phyloP scores from a whole-genome alignment of 768 basidiomycete species.

The Kwoniella botswanensis region DNA sequence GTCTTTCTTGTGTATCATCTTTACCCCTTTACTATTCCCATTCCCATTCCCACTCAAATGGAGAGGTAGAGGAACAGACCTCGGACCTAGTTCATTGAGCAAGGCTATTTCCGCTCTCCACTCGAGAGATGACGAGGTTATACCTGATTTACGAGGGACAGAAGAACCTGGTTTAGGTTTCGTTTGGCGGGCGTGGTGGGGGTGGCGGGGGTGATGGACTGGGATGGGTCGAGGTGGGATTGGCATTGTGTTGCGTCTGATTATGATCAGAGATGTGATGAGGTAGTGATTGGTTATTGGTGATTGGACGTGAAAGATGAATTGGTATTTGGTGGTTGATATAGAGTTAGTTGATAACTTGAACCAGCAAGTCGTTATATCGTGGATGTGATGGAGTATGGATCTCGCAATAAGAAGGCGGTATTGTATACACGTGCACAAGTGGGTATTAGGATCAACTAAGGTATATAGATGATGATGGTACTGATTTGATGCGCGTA shows the following conservation, averaged over 20 bases:
- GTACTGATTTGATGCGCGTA: too few relatives aligned
- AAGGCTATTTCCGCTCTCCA: slow-evolving; percentile 42
- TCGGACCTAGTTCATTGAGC: slow-evolving; percentile 20
- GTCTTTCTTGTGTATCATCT: slow-evolving; percentile 12
- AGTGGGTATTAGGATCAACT: not conserved
- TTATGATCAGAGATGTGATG: not conserved
- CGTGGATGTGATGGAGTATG: not conserved
- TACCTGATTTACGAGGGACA: slow-evolving; percentile 33
- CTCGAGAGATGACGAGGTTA: slow-evolving; percentile 32
- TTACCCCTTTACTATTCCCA: not conserved
- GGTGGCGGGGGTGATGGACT: slow-evolving; percentile 16
- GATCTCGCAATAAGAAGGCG: not conserved
- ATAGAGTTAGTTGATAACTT: not conserved
- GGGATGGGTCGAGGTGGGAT: slow-evolving; percentile 49
- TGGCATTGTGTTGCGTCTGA: slow-evolving; percentile 34
- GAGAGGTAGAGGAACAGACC: slow-evolving; percentile 17
- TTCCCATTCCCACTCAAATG: not conserved
- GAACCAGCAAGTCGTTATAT: not conserved
- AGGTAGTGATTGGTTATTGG: not conserved
- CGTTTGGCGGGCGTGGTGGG: not conserved
- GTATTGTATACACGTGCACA: not conserved
- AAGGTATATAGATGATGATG: too few relatives aligned
- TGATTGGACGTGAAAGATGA: not conserved
- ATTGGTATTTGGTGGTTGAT: not conserved
- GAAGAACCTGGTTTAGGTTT: slow-evolving; percentile 23